Conservation (phyloP, 331 rosid genomes). For the Spiraea crenata region DNA sequence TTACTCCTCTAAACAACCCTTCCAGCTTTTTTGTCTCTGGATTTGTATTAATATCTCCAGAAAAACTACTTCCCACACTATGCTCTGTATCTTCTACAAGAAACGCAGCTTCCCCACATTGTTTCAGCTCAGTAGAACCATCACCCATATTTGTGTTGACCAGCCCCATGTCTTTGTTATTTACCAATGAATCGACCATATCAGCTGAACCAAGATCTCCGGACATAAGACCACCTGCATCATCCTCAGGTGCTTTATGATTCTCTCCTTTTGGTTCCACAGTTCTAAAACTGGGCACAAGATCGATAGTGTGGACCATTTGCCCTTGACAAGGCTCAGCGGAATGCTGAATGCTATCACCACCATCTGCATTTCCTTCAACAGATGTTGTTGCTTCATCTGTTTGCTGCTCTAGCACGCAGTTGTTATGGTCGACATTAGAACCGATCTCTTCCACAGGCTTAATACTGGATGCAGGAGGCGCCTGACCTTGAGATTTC, state of each 20-base stretch:
- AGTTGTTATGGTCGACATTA: not conserved
- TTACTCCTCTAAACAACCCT: slow-evolving; percentile 27
- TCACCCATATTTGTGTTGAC: not conserved
- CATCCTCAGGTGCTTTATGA: not conserved
- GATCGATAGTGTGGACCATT: not conserved
- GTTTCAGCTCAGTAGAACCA: not conserved
- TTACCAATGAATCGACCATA: not conserved
- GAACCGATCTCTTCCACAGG: slow-evolving; percentile 10
- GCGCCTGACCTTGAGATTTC: slow-evolving; percentile 26
- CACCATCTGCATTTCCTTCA: slow-evolving; percentile 15
- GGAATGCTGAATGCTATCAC: not conserved
- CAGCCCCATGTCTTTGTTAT: not conserved
- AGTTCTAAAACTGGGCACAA: not conserved
- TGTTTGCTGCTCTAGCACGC: slow-evolving; percentile 19
- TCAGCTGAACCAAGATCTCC: slow-evolving; percentile 12
- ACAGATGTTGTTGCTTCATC: slow-evolving; percentile 2
- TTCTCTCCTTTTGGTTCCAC: not conserved
- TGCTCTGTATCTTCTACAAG: slow-evolving; percentile 8
- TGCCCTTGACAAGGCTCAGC: slow-evolving; percentile 13
- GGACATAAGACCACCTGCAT: not conserved
- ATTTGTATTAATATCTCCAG: not conserved
- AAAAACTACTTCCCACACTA: not conserved
- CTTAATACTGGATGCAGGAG: slow-evolving; percentile 4
- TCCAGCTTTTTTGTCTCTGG: not conserved
- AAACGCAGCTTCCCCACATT: slow-evolving; percentile 2